A percentile compares a stretch with the other conserved stretches of the same genome.
phyloP scores from a whole-genome alignment of 2,329 filamentous ascomycete genomes.

The Anthostomella pinea region DNA sequence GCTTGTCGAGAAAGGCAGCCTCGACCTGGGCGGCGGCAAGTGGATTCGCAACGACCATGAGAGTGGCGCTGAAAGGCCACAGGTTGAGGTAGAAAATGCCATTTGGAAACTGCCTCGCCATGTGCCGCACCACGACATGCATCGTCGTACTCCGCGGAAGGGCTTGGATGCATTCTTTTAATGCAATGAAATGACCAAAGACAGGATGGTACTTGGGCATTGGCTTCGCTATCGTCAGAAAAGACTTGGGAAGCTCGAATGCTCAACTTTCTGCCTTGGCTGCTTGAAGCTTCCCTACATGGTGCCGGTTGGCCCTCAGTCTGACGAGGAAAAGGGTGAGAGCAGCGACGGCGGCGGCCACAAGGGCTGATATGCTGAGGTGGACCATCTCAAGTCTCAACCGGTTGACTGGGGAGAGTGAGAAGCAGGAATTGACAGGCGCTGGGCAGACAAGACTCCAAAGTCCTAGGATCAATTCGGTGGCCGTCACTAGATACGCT shows the following conservation, averaged over 20 bases:
- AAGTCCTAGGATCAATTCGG: too few species aligned
- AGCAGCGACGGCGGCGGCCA: not conserved
- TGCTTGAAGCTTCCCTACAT: constrained; percentile 9
- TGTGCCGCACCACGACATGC: constrained; percentile 17
- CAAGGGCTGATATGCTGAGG: not conserved
- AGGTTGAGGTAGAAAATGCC: constrained; percentile 22
- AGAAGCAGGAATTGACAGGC: too few species aligned
- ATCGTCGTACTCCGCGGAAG: constrained; percentile 14
- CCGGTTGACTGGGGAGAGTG: too few species aligned
- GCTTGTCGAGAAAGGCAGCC: constrained; percentile 17
- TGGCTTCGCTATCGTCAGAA: constrained; percentile 7
- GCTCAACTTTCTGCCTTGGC: constrained; percentile 4
- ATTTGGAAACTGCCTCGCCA: constrained; percentile 13
- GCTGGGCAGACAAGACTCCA: too few species aligned
- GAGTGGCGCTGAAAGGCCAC: constrained; percentile 20
- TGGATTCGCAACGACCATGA: constrained; percentile 15
- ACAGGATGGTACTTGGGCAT: constrained; percentile 17
- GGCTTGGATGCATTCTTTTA: constrained; percentile 12
- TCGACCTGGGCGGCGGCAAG: constrained; percentile 17
- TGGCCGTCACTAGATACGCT: too few species aligned
- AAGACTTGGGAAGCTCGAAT: not conserved
- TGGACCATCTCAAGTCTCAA: too few species aligned
- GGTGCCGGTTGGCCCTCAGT: constrained; percentile 4
- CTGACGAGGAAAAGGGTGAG: constrained; percentile 2
- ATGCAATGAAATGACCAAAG: constrained; percentile 16